Evolutionary conservation across 768 basidiomycete genomes (phyloP).

Genomic region (Russula olivacea): DNA sequence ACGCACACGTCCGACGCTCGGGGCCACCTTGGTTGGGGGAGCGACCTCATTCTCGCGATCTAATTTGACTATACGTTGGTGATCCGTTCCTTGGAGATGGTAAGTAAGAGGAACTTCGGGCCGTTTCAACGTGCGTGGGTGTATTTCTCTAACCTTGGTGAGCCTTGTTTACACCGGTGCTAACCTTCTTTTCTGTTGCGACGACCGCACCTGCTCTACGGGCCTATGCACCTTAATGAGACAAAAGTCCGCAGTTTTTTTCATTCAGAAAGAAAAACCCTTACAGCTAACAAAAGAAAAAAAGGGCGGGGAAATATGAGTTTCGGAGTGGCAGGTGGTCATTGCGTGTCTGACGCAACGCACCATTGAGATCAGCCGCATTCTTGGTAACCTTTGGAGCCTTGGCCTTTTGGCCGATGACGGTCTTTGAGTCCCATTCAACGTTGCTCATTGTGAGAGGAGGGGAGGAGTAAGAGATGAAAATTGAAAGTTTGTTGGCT

Average conservation of each 20-base stretch:
- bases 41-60: constrained; percentile 95
- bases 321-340: constrained; percentile 22
- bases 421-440: constrained; percentile 68
- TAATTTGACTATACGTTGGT: constrained; percentile 88
- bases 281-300: constrained; percentile 20
- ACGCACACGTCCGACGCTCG: constrained; percentile 66
- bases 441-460: constrained; percentile 29
- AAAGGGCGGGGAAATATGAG: background rate
- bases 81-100: constrained; percentile 68
- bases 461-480: background rate
- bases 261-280: constrained; percentile 2
- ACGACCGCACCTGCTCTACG: constrained; percentile 71
- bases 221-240: constrained; percentile 44
- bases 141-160: constrained; percentile 51
- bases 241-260: background rate
- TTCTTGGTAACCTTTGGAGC: constrained; percentile 59
- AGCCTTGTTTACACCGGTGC: constrained; percentile 67
- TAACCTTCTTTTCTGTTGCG: constrained; percentile 74
- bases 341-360: constrained; percentile 29
- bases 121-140: background rate
- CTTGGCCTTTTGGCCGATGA: constrained; percentile 66
- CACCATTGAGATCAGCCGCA: constrained; percentile 52
- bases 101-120: background rate
- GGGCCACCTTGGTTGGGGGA: constrained; percentile 74
- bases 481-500: constrained; percentile 16